phyloP scores from a whole-genome alignment of 306 rosid genomes.

The Begonia masoniana region DNA sequence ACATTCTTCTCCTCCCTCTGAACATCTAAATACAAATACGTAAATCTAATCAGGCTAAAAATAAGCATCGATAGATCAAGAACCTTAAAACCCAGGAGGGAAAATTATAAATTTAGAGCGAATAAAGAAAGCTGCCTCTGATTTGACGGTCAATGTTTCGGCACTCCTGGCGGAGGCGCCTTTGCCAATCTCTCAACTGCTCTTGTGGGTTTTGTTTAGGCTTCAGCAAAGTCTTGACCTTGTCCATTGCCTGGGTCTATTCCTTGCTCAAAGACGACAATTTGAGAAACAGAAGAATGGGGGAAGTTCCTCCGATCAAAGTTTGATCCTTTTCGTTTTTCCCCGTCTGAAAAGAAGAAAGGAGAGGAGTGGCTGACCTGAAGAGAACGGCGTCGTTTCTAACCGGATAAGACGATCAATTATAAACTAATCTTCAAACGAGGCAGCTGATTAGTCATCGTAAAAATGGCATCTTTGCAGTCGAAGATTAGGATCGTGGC shows the following conservation, averaged over 20 bases:
- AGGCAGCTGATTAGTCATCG: background rate
- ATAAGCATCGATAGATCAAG: background rate
- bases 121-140: slow-evolving; percentile 33
- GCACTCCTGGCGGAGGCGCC: slow-evolving; percentile 83
- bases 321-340: too few species aligned
- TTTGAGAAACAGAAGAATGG: too few species aligned
- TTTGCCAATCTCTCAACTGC: slow-evolving; percentile 72
- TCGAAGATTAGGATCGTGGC: too few species aligned
- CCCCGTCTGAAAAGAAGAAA: too few species aligned
- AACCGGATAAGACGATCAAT: too few species aligned
- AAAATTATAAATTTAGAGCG: background rate
- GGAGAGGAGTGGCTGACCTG: too few species aligned
- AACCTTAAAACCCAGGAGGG: slow-evolving; percentile 5
- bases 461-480: background rate
- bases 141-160: slow-evolving; percentile 86
- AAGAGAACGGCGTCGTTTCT: too few species aligned
- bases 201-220: slow-evolving; percentile 70
- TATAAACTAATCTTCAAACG: too few species aligned
- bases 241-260: slow-evolving; percentile 33
- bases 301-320: too few species aligned
- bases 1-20: slow-evolving; percentile 84
- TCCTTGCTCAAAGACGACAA: background rate
- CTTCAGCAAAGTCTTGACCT: slow-evolving; percentile 53
- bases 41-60: background rate
- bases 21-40: slow-evolving; percentile 34